Evolutionary conservation across 345 rosid species (phyloP), one percentile per base, ranked within the genome.

Genomic region (Eucalyptus marginata): DNA sequence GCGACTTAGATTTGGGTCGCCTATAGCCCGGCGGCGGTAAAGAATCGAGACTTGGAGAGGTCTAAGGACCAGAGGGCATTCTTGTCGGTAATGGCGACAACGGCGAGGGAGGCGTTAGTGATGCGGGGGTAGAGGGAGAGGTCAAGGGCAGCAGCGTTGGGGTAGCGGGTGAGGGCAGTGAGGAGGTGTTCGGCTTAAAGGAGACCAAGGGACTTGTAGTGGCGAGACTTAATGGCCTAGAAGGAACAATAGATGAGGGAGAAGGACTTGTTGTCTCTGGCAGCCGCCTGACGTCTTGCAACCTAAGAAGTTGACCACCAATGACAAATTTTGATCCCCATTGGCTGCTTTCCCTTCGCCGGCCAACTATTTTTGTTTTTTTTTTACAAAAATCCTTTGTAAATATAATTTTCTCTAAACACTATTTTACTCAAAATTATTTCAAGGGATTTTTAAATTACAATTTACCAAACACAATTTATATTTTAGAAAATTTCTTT

Each of bases 61-160:
- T 52, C 0, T 2, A 52, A 0, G 56, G 56, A 52, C 1, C 0
- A 0, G 0, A 52, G 56, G 56, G 8, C 56, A 7, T 18, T 52
- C 56, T 7, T 2, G 4, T 7, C 0, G 10, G 24, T 1, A 1
- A 51, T 7, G 8, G 22, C 1, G 22, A 17, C 0, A 0, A 52
- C 0, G 2, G 56, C 4, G 2, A 52, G 4, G 56, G 56, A 52
- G 56, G 56, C 2, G 2, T 52, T 0, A 1, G 9, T 52, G 24
- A 52, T 0, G 9, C 4, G 10, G 1, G 56, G 56, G 56, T 1
- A 52, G 4, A 52, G 10, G 56, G 56, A 52, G 56, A 52, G 56
- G 56, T 52, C 4, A 7, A 52, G 24, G 56, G 24, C 10, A 1
- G 24, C 1, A 3, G 1, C 0, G 1, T 52, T 52, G 56, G 56